Percentiles rank a stretch among this genome's conserved stretches.
These are phyloP conservation scores for Rubroboletus pulcherrimus DNA, from an alignment of 768 basidiomycete species.

Conservation along the genomic window DNA sequence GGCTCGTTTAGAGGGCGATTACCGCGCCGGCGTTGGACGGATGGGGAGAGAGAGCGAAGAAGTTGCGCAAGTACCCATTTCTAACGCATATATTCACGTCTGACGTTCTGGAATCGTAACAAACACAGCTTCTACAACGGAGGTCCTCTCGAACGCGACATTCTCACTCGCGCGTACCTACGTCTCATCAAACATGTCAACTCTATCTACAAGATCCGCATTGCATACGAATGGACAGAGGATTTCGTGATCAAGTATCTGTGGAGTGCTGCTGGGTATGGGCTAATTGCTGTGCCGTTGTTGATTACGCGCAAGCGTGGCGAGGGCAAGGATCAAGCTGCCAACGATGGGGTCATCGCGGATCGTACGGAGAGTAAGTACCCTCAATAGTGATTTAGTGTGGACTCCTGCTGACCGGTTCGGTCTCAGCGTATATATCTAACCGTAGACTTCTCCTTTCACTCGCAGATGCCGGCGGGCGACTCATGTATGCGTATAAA, in stretches of 20 bases:
- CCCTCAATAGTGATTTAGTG: not conserved
- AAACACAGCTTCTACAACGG: conserved; percentile 82
- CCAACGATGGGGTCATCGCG: conserved; percentile 38
- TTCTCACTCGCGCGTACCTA: conserved; percentile 73
- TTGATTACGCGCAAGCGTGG: conserved; percentile 54
- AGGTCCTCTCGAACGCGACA: conserved; percentile 75
- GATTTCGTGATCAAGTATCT: conserved; percentile 96
- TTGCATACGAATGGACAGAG: conserved; percentile 93
- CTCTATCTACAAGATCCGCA: conserved; percentile 90
- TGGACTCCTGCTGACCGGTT: not conserved
- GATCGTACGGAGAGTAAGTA: conserved; percentile 47
- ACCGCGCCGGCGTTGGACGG: conserved; percentile 79
- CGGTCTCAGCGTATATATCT: conserved; percentile 73
- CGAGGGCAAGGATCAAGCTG: conserved; percentile 5
- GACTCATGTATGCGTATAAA: conserved; percentile 96
- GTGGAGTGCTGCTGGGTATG: conserved; percentile 92
- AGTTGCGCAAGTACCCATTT: conserved; percentile 61
- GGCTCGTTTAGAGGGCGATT: conserved; percentile 87
- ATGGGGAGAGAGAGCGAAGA: conserved; percentile 90
- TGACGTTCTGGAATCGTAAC: not conserved
- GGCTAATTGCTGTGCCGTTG: conserved; percentile 86
- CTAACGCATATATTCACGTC: not conserved
- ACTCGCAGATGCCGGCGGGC: conserved; percentile 93
- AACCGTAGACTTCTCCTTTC: conserved; percentile 88
- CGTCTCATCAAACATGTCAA: conserved; percentile 86